A percentile compares a stretch with the other conserved stretches of the same genome.
Evolutionary conservation across 2,329 filamentous ascomycete species (phyloP).

Genomic region (Colletotrichum sidae): DNA sequence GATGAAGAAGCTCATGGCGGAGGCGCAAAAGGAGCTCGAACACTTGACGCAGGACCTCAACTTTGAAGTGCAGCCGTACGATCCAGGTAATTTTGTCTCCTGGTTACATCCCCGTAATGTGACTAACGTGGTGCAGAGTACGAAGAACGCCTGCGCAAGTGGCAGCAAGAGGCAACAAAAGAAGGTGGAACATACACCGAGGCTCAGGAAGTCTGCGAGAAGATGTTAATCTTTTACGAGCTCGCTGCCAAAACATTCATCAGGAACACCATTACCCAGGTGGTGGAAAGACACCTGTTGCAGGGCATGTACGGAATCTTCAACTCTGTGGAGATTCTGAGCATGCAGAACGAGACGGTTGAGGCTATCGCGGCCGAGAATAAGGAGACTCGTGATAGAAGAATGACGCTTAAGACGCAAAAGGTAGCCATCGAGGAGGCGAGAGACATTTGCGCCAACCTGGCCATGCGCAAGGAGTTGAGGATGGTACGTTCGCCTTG

Average conservation of each 20-base stretch:
- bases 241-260: slow-evolving; percentile 64
- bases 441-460: slow-evolving; percentile 59
- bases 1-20: slow-evolving; percentile 59
- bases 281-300: slow-evolving; percentile 62
- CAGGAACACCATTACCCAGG: slow-evolving; percentile 64
- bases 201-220: slow-evolving; percentile 64
- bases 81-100: slow-evolving; percentile 45
- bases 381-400: slow-evolving; percentile 63
- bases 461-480: slow-evolving; percentile 65
- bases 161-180: slow-evolving; percentile 56
- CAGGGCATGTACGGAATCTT: slow-evolving; percentile 64
- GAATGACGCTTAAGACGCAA: slow-evolving; percentile 59
- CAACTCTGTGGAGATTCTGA: slow-evolving; percentile 63
- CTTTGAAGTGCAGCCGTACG: slow-evolving; percentile 64
- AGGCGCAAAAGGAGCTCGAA: slow-evolving; percentile 58
- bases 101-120: too few relatives aligned
- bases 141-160: slow-evolving; percentile 60
- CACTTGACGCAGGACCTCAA: slow-evolving; percentile 62
- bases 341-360: slow-evolving; percentile 57
- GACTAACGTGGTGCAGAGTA: slow-evolving; percentile 49
- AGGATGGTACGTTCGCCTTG: slow-evolving; percentile 43
- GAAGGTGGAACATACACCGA: slow-evolving; percentile 61
- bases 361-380: slow-evolving; percentile 65
- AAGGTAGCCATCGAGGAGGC: slow-evolving; percentile 64
- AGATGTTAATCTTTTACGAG: slow-evolving; percentile 68